phyloP scores from a whole-genome alignment of 768 basidiomycete genomes.

The Auricularia cornea region DNA sequence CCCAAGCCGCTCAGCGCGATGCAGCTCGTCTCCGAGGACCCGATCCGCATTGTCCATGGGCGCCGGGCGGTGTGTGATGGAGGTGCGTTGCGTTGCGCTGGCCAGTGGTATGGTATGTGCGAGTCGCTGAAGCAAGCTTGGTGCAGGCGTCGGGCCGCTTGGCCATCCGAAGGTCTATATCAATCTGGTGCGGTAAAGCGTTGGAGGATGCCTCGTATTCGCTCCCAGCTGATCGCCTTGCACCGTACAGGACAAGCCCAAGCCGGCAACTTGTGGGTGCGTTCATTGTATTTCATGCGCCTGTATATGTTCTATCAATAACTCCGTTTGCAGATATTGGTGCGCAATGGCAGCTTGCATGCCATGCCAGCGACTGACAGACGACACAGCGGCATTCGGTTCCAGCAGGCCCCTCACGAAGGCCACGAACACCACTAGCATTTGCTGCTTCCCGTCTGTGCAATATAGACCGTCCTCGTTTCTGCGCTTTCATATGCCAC shows the following conservation, averaged over 20 bases:
- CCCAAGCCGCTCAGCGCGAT: conserved; percentile 87
- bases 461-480: conserved; percentile 1
- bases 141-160: conserved; percentile 82
- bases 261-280: conserved; percentile 84
- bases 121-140: too few relatives aligned
- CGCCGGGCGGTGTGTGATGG: conserved; percentile 92
- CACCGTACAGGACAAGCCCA: conserved; percentile 68
- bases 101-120: too few relatives aligned
- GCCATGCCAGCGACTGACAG: conserved; percentile 5
- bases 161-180: conserved; percentile 97
- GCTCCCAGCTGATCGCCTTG: conserved; percentile 1
- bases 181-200: conserved; percentile 69
- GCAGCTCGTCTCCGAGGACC: conserved; percentile 80
- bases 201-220: too few relatives aligned
- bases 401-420: conserved; percentile 77
- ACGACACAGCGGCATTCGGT: conserved; percentile 67
- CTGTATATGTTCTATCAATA: conserved; percentile 2
- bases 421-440: conserved; percentile 39
- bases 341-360: conserved; percentile 13
- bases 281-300: conserved; percentile 24
- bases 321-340: conserved; percentile 26
- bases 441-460: not conserved
- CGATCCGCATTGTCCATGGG: conserved; percentile 70
- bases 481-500: too few relatives aligned
- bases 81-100: conserved; percentile 45